Evolutionary conservation across 2,329 filamentous ascomycete species (phyloP).

Genomic region (Epichloe glyceriae): DNA sequence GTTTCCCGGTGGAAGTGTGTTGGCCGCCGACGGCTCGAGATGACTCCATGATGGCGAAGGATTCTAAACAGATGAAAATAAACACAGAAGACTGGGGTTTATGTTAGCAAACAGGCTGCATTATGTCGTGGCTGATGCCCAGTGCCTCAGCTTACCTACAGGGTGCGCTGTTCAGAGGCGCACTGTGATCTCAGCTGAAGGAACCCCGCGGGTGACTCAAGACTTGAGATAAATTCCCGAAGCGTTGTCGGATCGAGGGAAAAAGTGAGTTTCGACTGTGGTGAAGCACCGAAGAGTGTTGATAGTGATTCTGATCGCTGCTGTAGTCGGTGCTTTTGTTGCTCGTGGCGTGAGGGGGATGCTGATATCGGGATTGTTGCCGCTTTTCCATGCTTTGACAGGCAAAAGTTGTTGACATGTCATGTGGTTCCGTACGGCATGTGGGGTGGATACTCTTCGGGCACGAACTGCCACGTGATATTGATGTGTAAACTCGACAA

Average conservation of each 20-base stretch:
- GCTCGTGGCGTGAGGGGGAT: neutral
- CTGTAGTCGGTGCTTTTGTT: neutral
- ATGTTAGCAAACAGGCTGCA: neutral
- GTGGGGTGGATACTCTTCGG: conserved; percentile 1
- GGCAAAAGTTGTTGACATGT: conserved; percentile 1
- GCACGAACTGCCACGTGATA: conserved; percentile 3
- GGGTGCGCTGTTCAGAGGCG: neutral
- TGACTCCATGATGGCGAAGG: conserved; percentile 7
- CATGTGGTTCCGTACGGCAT: conserved; percentile 1
- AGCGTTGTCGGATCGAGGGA: neutral
- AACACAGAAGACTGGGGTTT: neutral
- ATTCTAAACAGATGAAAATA: neutral
- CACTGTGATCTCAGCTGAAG: neutral
- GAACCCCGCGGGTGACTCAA: conserved; percentile 4
- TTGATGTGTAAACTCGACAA: neutral
- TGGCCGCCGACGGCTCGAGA: conserved; percentile 2
- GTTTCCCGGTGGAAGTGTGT: conserved; percentile 15
- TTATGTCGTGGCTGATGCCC: neutral
- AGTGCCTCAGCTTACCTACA: neutral
- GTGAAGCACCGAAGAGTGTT: neutral
- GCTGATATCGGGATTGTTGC: neutral
- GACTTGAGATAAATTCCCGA: neutral
- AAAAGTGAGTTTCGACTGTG: neutral
- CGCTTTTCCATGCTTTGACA: neutral
- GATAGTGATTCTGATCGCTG: neutral